Evolutionary conservation across 1,139 yeast species (phyloP).

Genomic region (Candida anutae): DNA sequence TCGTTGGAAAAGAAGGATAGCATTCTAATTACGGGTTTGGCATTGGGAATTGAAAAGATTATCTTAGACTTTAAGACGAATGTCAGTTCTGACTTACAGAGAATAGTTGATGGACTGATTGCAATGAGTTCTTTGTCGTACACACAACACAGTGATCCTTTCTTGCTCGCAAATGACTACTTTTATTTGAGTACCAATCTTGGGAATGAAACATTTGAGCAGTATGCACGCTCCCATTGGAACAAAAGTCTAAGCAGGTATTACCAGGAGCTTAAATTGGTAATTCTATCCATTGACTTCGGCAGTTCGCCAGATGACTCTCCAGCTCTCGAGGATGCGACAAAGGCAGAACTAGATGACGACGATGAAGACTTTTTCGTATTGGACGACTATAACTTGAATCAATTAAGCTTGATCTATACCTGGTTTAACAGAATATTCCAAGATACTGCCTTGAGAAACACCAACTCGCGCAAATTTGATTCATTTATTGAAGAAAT

Average conservation of each 20-base stretch:
- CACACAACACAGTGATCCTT: slow-evolving; percentile 26
- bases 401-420: slow-evolving; percentile 14
- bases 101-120: slow-evolving; percentile 18
- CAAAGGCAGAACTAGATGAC: slow-evolving; percentile 1
- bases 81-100: slow-evolving; percentile 5
- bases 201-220: slow-evolving; percentile 7
- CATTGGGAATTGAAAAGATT: slow-evolving; percentile 14
- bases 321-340: slow-evolving; percentile 1
- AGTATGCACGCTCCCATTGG: slow-evolving; percentile 14
- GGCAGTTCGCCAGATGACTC: slow-evolving; percentile 9
- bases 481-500: slow-evolving; percentile 18
- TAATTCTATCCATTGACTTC: slow-evolving; percentile 11
- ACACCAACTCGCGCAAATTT: slow-evolving; percentile 23
- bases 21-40: slow-evolving; percentile 13
- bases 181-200: slow-evolving; percentile 13
- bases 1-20: too few relatives aligned
- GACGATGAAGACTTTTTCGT: slow-evolving; percentile 10
- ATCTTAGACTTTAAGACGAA: slow-evolving; percentile 14
- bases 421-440: slow-evolving; percentile 20
- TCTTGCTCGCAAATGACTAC: slow-evolving; percentile 30
- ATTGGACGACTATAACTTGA: slow-evolving; percentile 16
- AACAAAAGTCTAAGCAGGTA: slow-evolving; percentile 15
- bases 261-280: slow-evolving; percentile 13
- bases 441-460: slow-evolving; percentile 14
- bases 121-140: slow-evolving; percentile 27